Evolutionary conservation across 2,329 filamentous ascomycete species (phyloP).

Genomic region (Apiospora koreana): DNA sequence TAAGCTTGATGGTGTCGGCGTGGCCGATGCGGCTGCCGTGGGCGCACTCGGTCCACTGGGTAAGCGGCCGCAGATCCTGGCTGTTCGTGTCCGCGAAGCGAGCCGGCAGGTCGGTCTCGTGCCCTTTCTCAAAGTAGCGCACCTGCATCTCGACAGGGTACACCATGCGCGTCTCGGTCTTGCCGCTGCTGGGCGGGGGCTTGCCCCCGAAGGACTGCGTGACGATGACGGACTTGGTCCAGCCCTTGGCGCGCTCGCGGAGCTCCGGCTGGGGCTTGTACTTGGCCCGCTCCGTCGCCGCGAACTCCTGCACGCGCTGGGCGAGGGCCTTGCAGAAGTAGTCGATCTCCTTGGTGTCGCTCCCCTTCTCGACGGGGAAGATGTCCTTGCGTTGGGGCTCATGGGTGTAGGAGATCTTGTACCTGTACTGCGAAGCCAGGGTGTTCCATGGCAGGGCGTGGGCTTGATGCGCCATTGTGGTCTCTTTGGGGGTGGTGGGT

Average conservation of each 20-base stretch:
- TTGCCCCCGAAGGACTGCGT: background rate
- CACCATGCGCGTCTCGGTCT: background rate
- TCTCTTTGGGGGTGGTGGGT: background rate
- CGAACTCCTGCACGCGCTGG: background rate
- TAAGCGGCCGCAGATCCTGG: background rate
- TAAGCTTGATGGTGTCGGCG: background rate
- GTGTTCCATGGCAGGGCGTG: constrained; percentile 5
- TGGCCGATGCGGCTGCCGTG: background rate
- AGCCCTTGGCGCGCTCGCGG: background rate
- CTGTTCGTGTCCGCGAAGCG: background rate
- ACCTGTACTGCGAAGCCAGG: background rate
- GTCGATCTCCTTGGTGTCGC: constrained; percentile 7
- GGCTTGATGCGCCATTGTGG: background rate
- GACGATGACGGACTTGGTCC: background rate
- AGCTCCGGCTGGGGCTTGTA: background rate
- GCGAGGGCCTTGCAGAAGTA: constrained; percentile 4
- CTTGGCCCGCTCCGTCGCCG: background rate
- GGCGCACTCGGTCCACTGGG: background rate
- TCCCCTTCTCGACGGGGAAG: background rate
- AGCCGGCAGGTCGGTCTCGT: background rate
- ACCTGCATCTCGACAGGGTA: background rate
- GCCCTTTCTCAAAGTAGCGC: background rate
- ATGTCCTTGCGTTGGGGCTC: constrained; percentile 8
- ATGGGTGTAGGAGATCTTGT: background rate
- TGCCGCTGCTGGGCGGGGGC: background rate